Percentiles rank a stretch among this genome's conserved stretches.
phyloP scores from a whole-genome alignment of 83 land plant genomes.

The Diphasiastrum complanatum region DNA sequence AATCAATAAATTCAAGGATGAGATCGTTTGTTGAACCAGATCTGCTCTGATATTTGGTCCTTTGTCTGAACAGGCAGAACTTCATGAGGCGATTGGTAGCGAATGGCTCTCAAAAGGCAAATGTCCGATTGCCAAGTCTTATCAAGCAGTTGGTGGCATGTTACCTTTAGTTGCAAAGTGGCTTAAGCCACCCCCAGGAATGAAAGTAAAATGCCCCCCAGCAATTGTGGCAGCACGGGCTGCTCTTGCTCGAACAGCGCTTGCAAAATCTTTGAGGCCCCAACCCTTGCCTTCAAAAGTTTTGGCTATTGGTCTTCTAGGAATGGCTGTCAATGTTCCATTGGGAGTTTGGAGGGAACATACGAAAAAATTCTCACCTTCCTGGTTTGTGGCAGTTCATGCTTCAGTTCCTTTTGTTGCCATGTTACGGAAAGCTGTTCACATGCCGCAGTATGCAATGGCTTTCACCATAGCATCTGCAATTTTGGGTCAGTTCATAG shows the following conservation, averaged over 20 bases:
- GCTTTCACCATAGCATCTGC: constrained; percentile 88
- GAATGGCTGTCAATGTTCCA: constrained; percentile 93
- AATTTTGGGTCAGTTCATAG: constrained; percentile 86
- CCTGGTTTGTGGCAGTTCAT: constrained; percentile 91
- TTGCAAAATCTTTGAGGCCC: constrained; percentile 76
- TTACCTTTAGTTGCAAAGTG: constrained; percentile 78
- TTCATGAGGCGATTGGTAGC: constrained; percentile 64
- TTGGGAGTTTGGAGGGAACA: constrained; percentile 96
- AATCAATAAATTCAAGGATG: no score
- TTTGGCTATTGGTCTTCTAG: constrained; percentile 69
- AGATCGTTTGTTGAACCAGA: no score
- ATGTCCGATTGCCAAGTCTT: constrained; percentile 95
- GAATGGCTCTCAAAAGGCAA: constrained; percentile 93
- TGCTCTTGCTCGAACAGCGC: constrained; percentile 70
- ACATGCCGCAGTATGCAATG: constrained; percentile 95
- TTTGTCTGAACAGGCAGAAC: no score
- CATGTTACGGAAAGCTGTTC: constrained; percentile 82
- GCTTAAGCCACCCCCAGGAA: constrained; percentile 67
- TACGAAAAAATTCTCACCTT: constrained; percentile 87
- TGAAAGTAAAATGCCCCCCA: constrained; percentile 73
- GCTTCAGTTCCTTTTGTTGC: constrained; percentile 94
- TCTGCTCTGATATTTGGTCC: no score
- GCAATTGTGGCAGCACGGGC: constrained; percentile 88
- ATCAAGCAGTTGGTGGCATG: constrained; percentile 70
- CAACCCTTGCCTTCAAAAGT: constrained; percentile 77